Conservation (phyloP, 768 basidiomycete species). For the Mycena leptocephala region DNA sequence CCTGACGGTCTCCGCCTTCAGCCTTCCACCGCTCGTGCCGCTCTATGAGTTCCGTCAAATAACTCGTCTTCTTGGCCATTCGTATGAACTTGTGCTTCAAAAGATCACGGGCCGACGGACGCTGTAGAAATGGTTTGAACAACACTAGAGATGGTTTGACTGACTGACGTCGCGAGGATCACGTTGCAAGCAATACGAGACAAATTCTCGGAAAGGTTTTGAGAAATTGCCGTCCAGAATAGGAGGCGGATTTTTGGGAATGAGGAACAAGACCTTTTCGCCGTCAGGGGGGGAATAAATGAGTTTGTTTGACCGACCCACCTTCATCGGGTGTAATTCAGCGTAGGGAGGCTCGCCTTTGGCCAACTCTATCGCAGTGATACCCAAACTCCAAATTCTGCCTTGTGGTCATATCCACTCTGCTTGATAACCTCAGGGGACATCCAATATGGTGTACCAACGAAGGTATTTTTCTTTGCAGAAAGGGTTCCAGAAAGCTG, state of each 20-base stretch:
- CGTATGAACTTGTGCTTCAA: slow-evolving; percentile 97
- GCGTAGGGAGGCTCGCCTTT: slow-evolving; percentile 99
- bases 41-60: slow-evolving; percentile 96
- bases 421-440: slow-evolving; percentile 99
- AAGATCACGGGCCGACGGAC: slow-evolving; percentile 95
- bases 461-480: slow-evolving; percentile 98
- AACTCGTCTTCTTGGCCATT: slow-evolving; percentile 95
- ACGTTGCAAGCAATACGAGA: slow-evolving; percentile 92
- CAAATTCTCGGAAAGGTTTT: slow-evolving; percentile 95
- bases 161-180: slow-evolving; percentile 90
- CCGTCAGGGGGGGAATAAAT: neutral
- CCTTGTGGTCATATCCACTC: slow-evolving; percentile 98
- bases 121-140: slow-evolving; percentile 62
- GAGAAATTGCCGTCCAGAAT: slow-evolving; percentile 92
- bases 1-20: slow-evolving; percentile 85
- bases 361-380: slow-evolving; percentile 97
- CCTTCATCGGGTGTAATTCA: slow-evolving; percentile 99
- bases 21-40: slow-evolving; percentile 94
- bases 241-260: slow-evolving; percentile 98
- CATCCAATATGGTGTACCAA: slow-evolving; percentile 99
- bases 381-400: slow-evolving; percentile 99
- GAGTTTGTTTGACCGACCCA: slow-evolving; percentile 48
- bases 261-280: slow-evolving; percentile 94
- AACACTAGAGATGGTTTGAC: slow-evolving; percentile 6
- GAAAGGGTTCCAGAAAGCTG: slow-evolving; percentile 94